Evolutionary conservation across 2,329 filamentous ascomycete species (phyloP), one percentile per base, ranked within the genome.

Genomic region (Pseudogymnoascus sp.): DNA sequence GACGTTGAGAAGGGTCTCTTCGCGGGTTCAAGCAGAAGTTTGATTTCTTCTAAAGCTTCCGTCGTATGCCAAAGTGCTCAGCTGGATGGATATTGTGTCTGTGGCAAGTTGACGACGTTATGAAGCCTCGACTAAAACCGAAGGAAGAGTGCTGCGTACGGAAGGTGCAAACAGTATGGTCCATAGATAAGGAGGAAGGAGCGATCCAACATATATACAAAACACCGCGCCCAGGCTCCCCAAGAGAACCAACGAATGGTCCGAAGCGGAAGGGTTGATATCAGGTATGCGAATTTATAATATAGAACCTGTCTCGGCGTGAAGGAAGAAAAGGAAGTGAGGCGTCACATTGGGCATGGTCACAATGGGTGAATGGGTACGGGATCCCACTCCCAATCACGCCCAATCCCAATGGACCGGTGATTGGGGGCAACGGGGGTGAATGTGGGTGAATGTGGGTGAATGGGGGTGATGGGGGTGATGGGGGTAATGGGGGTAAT

Each of bases 251-350:
- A 56, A 56, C 29, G 10, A 56, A 33, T 6, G 7, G 23, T 56
- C 17, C 17, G 7, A 56, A 7, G n/a, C 11, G 50, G 50, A 33
- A 56, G n/a, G n/a, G n/a, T 56, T 7, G 50, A 56, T 56, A 56
- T 56, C 50, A 21, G 29, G 10, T 56, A 35, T 21, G 50, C 11
- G 50, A 56, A 33, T 56, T 56, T 15, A 56, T 35, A 33, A 56
- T 56, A 56, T 56, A 56, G 50, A 56, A 56, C 50, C 50, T 56
- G 50, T 56, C 50, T 56, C 50, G 50, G 50, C 50, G 50, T 7
- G 17, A n/a, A 13, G 29, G 11, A 56, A 56, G 29, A 56, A 56
- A 56, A 15, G 50, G 50, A 35, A 56, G 50, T 56, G 50, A 56
- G 50, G 50, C 29, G 50, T 56, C 29, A 56, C 10, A 29, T 56